These are phyloP conservation scores for Aspergillus taichungensis DNA, from an alignment of 495 filamentous ascomycete genomes.

Conservation along the genomic window DNA sequence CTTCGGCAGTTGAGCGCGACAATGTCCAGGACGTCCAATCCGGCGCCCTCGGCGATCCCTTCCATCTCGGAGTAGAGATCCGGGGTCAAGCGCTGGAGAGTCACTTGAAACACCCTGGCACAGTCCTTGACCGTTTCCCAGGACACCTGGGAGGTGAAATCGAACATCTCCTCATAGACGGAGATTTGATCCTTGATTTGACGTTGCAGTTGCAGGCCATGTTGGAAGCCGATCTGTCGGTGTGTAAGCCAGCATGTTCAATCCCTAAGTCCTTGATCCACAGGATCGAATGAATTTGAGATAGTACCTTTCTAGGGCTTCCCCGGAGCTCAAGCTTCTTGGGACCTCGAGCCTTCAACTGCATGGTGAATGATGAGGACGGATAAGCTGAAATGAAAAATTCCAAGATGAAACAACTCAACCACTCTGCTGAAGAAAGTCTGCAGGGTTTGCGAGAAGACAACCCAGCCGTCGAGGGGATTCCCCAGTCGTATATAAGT, in stretches of 20 bases:
- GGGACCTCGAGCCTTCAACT: slow-evolving; percentile 3
- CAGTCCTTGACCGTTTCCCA: slow-evolving; percentile 41
- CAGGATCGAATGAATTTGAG: not conserved
- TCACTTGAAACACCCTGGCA: slow-evolving; percentile 36
- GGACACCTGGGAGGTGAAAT: slow-evolving; percentile 34
- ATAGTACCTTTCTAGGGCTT: slow-evolving; percentile 19
- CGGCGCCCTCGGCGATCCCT: slow-evolving; percentile 53
- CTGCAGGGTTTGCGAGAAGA: too few relatives aligned
- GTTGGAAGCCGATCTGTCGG: slow-evolving; percentile 43
- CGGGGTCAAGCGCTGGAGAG: slow-evolving; percentile 31
- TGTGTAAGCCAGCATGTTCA: not conserved
- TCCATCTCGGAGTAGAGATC: slow-evolving; percentile 44
- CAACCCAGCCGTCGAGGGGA: too few relatives aligned
- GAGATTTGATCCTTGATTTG: slow-evolving; percentile 39
- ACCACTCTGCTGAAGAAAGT: too few relatives aligned
- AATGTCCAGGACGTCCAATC: slow-evolving; percentile 45
- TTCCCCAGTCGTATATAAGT: too few relatives aligned
- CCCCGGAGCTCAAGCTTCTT: slow-evolving; percentile 19
- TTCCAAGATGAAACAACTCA: too few relatives aligned
- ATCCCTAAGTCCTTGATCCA: not conserved
- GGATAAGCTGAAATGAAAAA: too few relatives aligned
- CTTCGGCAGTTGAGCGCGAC: slow-evolving; percentile 59
- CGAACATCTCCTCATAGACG: slow-evolving; percentile 46
- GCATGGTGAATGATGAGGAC: not conserved
- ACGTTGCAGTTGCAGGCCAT: slow-evolving; percentile 36